phyloP scores from a whole-genome alignment of 1,284 basidiomycete genomes.

The Rhodofomes roseus region DNA sequence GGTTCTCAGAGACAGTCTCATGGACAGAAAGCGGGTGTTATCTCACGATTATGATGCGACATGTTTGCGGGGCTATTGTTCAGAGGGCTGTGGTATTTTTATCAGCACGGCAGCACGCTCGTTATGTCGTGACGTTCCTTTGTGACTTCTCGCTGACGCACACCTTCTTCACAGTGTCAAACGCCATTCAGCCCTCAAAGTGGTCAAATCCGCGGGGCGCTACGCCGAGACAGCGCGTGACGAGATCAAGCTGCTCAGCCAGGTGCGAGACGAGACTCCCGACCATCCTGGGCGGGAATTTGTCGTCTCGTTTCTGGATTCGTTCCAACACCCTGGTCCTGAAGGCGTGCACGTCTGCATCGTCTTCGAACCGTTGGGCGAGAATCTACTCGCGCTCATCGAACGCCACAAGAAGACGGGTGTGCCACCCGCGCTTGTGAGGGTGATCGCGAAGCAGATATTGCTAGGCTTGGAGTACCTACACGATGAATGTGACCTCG shows the following conservation, averaged over 20 bases:
- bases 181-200: conserved; percentile 84
- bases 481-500: conserved; percentile 85
- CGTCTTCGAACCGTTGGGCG: conserved; percentile 88
- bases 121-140: background rate
- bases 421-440: conserved; percentile 77
- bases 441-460: conserved; percentile 79
- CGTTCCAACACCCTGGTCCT: conserved; percentile 65
- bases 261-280: conserved; percentile 71
- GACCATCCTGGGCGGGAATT: conserved; percentile 65
- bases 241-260: conserved; percentile 84
- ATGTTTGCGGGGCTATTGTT: background rate
- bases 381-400: conserved; percentile 82
- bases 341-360: conserved; percentile 83
- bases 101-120: background rate
- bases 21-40: background rate
- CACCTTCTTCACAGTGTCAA: conserved; percentile 42
- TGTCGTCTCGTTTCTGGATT: conserved; percentile 86
- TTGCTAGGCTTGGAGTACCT: conserved; percentile 88
- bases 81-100: background rate
- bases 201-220: conserved; percentile 85
- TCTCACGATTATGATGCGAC: background rate
- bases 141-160: conserved; percentile 9
- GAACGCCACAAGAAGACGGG: conserved; percentile 86
- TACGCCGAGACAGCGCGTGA: conserved; percentile 89
- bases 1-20: too few relatives aligned